These are phyloP conservation scores for Aureobasidium lini DNA, from an alignment of 2,329 filamentous ascomycete genomes.

Conservation along the genomic window DNA sequence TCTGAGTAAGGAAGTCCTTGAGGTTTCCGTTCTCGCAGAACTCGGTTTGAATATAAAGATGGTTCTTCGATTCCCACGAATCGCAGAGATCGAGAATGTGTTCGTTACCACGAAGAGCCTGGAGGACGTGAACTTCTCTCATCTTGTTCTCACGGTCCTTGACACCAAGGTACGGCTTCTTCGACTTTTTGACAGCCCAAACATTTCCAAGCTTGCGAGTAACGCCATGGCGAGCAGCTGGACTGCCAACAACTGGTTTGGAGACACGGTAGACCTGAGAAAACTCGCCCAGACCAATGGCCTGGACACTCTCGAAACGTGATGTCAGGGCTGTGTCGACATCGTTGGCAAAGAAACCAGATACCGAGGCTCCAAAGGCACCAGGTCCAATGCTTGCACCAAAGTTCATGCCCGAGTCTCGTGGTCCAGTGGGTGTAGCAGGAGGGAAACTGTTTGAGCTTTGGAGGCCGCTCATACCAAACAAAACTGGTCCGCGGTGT, in stretches of 20 bases:
- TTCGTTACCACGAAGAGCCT: constrained; percentile 68
- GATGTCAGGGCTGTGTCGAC: constrained; percentile 66
- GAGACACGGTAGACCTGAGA: constrained; percentile 83
- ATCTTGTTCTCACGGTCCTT: constrained; percentile 78
- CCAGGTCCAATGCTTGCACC: constrained; percentile 38
- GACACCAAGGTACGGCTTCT: constrained; percentile 67
- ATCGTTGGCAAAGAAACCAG: constrained; percentile 61
- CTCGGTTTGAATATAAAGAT: constrained; percentile 95
- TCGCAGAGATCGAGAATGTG: constrained; percentile 80
- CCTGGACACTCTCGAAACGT: constrained; percentile 73
- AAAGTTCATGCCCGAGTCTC: constrained; percentile 51
- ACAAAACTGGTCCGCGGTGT: constrained; percentile 30
- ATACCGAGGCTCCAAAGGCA: constrained; percentile 43
- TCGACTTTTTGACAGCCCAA: constrained; percentile 91
- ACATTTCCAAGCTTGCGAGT: constrained; percentile 39
- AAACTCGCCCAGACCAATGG: constrained; percentile 83
- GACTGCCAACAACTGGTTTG: constrained; percentile 33
- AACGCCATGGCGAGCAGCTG: constrained; percentile 21
- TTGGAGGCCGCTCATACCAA: constrained; percentile 28
- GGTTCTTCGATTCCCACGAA: constrained; percentile 76
- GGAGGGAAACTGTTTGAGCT: constrained; percentile 52
- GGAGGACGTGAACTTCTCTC: constrained; percentile 73
- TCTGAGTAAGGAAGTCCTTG: constrained; percentile 73
- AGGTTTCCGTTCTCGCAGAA: constrained; percentile 92
- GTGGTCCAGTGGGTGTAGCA: constrained; percentile 71